Percentiles rank a stretch among this genome's conserved stretches.
Evolutionary conservation across 805 yeast species (phyloP).

Genomic region (Wickerhamomyces strasburgensis): DNA sequence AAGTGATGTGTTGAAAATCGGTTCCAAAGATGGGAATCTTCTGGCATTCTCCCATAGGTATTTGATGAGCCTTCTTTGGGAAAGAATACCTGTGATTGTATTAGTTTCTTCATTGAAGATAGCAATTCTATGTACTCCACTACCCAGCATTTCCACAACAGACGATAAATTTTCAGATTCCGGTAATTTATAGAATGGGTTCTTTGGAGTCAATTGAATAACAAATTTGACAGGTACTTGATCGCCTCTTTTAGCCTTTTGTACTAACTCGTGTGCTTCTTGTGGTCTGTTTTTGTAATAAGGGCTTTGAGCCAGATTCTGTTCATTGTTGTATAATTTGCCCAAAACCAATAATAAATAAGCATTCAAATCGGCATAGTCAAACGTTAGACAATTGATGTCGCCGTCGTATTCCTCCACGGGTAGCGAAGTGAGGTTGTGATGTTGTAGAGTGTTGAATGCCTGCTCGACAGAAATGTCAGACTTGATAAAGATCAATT

Average conservation of each 20-base stretch:
- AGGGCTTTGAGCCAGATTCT: conserved; percentile 23
- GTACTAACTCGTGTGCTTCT: conserved; percentile 38
- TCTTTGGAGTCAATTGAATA: conserved; percentile 77
- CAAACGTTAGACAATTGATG: conserved; percentile 77
- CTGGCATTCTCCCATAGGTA: conserved; percentile 93
- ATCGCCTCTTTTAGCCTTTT: conserved; percentile 76
- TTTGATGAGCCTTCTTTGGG: conserved; percentile 82
- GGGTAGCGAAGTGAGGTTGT: conserved; percentile 84
- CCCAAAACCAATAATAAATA: conserved; percentile 81
- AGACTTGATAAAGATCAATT: conserved; percentile 65
- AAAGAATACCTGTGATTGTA: conserved; percentile 73
- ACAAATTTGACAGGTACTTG: conserved; percentile 91
- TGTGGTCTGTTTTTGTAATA: conserved; percentile 29
- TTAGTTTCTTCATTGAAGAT: conserved; percentile 51
- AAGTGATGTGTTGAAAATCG: conserved; percentile 61
- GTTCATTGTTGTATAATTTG: conserved; percentile 41
- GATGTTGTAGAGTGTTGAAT: conserved; percentile 65
- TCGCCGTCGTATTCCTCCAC: conserved; percentile 54
- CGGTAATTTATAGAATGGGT: conserved; percentile 76
- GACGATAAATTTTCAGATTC: conserved; percentile 63
- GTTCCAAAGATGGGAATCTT: conserved; percentile 75
- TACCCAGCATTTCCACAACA: conserved; percentile 85
- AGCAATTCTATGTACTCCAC: conserved; percentile 93
- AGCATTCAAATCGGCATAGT: conserved; percentile 86
- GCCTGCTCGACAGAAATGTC: conserved; percentile 79